These are phyloP conservation scores for Ceriops zippeliana DNA, from an alignment of 345 rosid genomes.

Conservation along the genomic window DNA sequence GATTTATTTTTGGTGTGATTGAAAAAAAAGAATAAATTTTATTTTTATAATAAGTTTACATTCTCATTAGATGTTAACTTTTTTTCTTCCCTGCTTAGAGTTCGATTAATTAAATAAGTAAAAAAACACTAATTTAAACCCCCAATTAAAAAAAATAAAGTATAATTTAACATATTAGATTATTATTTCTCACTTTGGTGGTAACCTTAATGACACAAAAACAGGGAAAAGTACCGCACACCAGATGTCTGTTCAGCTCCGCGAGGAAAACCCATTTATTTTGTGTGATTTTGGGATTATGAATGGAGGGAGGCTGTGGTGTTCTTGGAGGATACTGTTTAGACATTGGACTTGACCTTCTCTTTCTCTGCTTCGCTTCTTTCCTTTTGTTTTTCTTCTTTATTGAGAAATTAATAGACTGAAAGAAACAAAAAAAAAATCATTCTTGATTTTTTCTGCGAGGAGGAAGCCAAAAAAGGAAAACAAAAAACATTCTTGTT, in stretches of 20 bases:
- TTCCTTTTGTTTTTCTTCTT: background rate
- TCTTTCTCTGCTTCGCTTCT: background rate
- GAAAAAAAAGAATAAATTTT: no score
- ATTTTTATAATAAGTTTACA: no score
- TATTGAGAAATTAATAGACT: no score
- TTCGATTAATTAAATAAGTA: no score
- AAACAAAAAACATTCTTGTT: no score
- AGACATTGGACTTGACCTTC: conserved; percentile 66
- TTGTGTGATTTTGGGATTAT: conserved; percentile 57
- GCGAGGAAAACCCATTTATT: conserved; percentile 33
- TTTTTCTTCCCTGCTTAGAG: no score
- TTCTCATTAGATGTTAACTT: no score
- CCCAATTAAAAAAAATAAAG: no score
- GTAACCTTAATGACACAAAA: conserved; percentile 25
- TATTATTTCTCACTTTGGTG: background rate
- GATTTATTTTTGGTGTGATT: no score
- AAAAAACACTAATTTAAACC: no score
- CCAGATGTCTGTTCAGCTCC: conserved; percentile 45
- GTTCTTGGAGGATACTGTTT: conserved; percentile 46
- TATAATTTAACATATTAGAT: background rate
- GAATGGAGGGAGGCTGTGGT: conserved; percentile 73
- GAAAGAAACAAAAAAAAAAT: no score
- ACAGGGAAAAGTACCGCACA: conserved; percentile 29
- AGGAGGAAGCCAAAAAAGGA: background rate
- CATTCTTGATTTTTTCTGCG: no score